A percentile compares a stretch with the other conserved stretches of the same genome.
Conservation (phyloP, 2,329 filamentous ascomycete species). For the Pyricularia pennisetigena region DNA sequence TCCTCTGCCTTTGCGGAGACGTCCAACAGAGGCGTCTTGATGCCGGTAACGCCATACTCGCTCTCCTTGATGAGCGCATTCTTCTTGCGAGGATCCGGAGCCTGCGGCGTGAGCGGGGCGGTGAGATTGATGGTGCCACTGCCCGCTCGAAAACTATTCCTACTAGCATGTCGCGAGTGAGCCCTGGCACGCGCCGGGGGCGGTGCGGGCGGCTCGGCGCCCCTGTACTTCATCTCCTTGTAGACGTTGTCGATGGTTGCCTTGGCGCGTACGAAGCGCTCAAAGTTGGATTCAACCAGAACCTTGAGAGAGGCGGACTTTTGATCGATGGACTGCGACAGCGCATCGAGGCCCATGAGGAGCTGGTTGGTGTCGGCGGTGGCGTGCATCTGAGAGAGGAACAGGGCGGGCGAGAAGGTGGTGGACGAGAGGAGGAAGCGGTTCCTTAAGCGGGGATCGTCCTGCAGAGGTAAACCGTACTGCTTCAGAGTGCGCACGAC, state of each 20-base stretch:
- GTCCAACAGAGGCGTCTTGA: constrained; percentile 80
- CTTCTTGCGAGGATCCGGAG: constrained; percentile 59
- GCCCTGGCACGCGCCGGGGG: constrained; percentile 21
- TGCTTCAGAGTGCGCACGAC: constrained; percentile 73
- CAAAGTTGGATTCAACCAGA: constrained; percentile 94
- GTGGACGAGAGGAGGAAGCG: constrained; percentile 93
- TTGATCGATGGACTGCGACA: constrained; percentile 90
- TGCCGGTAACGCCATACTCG: constrained; percentile 79
- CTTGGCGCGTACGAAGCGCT: constrained; percentile 94
- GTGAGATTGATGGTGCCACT: constrained; percentile 25
- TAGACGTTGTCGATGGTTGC: constrained; percentile 98
- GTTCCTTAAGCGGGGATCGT: constrained; percentile 66
- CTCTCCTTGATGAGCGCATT: constrained; percentile 89
- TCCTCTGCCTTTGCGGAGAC: constrained; percentile 92
- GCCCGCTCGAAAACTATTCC: constrained; percentile 52
- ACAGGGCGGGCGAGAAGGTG: constrained; percentile 84
- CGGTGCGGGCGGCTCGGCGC: constrained; percentile 39
- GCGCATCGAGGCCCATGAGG: constrained; percentile 70
- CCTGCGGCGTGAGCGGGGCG: constrained; percentile 23
- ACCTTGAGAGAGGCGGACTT: constrained; percentile 96
- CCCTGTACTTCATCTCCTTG: constrained; percentile 83
- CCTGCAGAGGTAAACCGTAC: constrained; percentile 70
- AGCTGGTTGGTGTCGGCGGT: constrained; percentile 75
- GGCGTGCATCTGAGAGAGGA: constrained; percentile 85
- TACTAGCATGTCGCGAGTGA: constrained; percentile 60